Conservation (phyloP, 2,329 filamentous ascomycete species). For the Trichophyton benhamiae region DNA sequence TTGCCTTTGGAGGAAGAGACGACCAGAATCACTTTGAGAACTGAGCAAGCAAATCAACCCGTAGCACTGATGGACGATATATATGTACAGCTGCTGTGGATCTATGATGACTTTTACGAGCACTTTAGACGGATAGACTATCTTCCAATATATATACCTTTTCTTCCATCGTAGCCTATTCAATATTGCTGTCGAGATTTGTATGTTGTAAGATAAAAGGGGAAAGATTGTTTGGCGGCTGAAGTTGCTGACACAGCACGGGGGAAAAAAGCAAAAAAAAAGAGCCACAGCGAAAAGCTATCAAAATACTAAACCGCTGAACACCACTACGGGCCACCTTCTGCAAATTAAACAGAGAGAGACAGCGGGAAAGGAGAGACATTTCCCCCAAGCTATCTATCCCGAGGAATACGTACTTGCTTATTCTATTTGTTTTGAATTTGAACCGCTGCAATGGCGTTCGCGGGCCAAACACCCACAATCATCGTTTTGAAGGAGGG, state of each 20-base stretch:
- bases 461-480: slow-evolving; percentile 92
- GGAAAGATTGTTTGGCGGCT: background rate
- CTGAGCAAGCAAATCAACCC: background rate
- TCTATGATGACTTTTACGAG: background rate
- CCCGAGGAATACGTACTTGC: background rate
- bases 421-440: background rate
- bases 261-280: too few relatives aligned
- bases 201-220: background rate
- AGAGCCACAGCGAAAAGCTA: background rate
- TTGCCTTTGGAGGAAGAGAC: slow-evolving; percentile 14
- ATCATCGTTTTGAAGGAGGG: slow-evolving; percentile 98
- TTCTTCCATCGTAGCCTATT: background rate
- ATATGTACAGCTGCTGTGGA: background rate
- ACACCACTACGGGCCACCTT: too few relatives aligned
- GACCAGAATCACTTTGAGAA: background rate
- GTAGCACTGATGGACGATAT: background rate
- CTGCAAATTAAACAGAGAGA: too few relatives aligned
- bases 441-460: slow-evolving; percentile 57
- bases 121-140: background rate
- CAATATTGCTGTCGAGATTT: background rate
- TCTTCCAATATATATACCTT: background rate
- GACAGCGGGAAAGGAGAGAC: too few relatives aligned
- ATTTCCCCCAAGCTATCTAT: background rate
- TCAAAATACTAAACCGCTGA: background rate
- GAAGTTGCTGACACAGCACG: background rate